Evolutionary conservation across 345 rosid species (phyloP).

Genomic region (Rhizophora mangle): DNA sequence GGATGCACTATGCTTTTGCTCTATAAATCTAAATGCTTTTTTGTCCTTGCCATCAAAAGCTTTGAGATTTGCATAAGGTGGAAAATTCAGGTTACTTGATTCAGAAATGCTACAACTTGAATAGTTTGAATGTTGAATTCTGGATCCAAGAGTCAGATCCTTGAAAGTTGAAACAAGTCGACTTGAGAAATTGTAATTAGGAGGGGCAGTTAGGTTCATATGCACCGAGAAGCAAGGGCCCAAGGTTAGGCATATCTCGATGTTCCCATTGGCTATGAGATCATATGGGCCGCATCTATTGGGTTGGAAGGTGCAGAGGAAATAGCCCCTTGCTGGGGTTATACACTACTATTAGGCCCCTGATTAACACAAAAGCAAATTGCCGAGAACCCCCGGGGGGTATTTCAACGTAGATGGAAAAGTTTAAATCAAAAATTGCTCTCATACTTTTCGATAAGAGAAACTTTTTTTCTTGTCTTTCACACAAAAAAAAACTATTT

Average conservation of each 20-base stretch:
- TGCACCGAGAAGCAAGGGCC: slow-evolving; percentile 28
- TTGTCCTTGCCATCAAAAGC: neutral
- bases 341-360: neutral
- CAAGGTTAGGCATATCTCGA: slow-evolving; percentile 13
- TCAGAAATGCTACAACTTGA: neutral
- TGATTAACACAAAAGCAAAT: too few relatives aligned
- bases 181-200: slow-evolving; percentile 1
- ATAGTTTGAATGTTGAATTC: slow-evolving; percentile 15
- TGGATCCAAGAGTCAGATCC: neutral
- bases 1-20: neutral
- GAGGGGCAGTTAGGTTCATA: slow-evolving; percentile 31
- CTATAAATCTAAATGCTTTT: neutral
- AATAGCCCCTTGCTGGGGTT: neutral
- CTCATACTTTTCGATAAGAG: too few relatives aligned
- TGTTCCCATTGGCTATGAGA: slow-evolving; percentile 13
- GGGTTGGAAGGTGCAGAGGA: slow-evolving; percentile 11
- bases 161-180: slow-evolving; percentile 12
- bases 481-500: too few relatives aligned
- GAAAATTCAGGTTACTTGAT: slow-evolving; percentile 7
- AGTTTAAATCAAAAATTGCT: too few relatives aligned
- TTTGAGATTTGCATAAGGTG: slow-evolving; percentile 1
- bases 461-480: too few relatives aligned
- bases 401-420: too few relatives aligned
- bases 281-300: slow-evolving; percentile 12
- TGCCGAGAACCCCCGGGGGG: too few relatives aligned